Base-by-base conservation (phyloP, 2,329 filamentous ascomycete genomes). In the Xylaria sp. region DNA sequence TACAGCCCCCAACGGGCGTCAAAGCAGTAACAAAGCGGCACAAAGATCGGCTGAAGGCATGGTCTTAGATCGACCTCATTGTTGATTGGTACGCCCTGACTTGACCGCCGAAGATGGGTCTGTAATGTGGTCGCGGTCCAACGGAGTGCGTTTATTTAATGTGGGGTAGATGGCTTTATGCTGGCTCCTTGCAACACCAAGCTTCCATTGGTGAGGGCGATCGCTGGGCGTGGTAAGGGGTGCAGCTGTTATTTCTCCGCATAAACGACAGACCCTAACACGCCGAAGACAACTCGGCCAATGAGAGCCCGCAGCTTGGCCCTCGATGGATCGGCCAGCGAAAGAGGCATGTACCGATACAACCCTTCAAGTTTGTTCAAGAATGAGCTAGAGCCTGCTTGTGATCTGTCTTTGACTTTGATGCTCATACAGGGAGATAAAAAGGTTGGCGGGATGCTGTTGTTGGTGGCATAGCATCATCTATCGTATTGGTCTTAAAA, bases 241-340 rank as follows among this genome's bases (percentile, higher is more conserved):
- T 46, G 62, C 43, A 33, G 58, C 13, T 55, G 31, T 48, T 65
- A 49, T 67, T 67, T 36, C 65, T 74, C 72, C 75, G 73, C 74
- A 75, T 70, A 73, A 71, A 71, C 54, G 49, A 70, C 69, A 62
- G 71, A 75, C 73, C 72, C 64, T 75, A 58, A 67, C 69, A 68
- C 48, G 59, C 63, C 28, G 39, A 62, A 48, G 18, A 23, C 18
- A 36, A 1, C 61, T 33, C 18, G 59, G 49, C 67, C 70, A 71
- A 71, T 70, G 57, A 67, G 36, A 66, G 59, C n/a, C n/a, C 18
- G 33, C 56, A 63, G 60, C 49, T 57, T 39, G 58, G 28, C 51
- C 52, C 51, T 46, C 48, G n/a, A 28, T 46, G 2, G 46, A 62
- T 63, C 59, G 59, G 70, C 67, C 65, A 74, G 71, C 67, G 64